Evolutionary conservation across 176 grass and related monocot species (phyloP).

Genomic region (Oryza australiensis): DNA sequence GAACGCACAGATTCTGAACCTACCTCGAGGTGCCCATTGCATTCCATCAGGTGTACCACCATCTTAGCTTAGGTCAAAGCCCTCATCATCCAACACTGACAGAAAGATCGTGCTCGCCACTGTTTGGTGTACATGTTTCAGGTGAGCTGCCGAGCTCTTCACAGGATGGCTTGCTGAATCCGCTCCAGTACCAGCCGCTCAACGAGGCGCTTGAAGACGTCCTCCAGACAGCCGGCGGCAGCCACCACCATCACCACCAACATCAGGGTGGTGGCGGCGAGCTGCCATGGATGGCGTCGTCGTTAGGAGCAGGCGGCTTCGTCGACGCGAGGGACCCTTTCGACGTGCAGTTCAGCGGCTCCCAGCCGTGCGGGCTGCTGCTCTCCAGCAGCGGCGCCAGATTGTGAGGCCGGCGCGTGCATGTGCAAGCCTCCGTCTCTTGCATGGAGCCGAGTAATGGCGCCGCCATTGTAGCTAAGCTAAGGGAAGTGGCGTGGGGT

Average conservation of each 20-base stretch:
- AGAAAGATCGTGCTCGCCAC: neutral
- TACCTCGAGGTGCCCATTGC: slow-evolving; percentile 18
- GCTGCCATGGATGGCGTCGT: slow-evolving; percentile 33
- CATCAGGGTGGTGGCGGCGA: neutral
- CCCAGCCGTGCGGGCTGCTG: slow-evolving; percentile 56
- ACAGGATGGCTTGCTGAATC: slow-evolving; percentile 37
- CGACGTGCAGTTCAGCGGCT: slow-evolving; percentile 50
- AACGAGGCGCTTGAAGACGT: slow-evolving; percentile 52
- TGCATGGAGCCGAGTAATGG: neutral
- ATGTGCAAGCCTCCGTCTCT: neutral
- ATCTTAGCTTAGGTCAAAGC: neutral
- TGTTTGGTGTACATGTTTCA: slow-evolving; percentile 5
- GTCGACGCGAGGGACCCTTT: slow-evolving; percentile 46
- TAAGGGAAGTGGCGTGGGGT: neutral
- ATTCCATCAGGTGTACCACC: neutral
- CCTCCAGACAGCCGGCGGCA: slow-evolving; percentile 33
- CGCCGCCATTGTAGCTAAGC: neutral
- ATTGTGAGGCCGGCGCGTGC: slow-evolving; percentile 24
- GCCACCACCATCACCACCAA: slow-evolving; percentile 3
- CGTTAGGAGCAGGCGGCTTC: slow-evolving; percentile 34
- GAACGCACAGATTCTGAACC: slow-evolving; percentile 36
- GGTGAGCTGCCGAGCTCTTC: slow-evolving; percentile 3
- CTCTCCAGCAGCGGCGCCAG: slow-evolving; percentile 50
- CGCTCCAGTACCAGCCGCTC: slow-evolving; percentile 12
- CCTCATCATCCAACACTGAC: neutral